Evolutionary conservation across 2,329 filamentous ascomycete species (phyloP).

Genomic region (Gyromitra esculenta): DNA sequence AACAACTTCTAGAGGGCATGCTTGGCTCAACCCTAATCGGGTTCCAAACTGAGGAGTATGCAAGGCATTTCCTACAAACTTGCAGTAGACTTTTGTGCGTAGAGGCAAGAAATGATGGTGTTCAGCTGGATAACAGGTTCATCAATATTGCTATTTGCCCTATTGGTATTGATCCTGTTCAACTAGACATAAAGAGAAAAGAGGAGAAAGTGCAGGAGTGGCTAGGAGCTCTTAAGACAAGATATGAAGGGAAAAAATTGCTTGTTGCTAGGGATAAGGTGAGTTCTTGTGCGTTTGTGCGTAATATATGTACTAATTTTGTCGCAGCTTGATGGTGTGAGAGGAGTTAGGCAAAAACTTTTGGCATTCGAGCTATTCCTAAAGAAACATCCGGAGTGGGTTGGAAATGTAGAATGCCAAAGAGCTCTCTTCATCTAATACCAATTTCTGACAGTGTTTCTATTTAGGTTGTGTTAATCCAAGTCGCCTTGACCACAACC

Average conservation of each 20-base stretch:
- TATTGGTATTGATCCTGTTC: conserved; percentile 89
- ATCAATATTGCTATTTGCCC: conserved; percentile 85
- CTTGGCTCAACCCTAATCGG: conserved; percentile 90
- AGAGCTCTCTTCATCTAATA: neutral
- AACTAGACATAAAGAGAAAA: conserved; percentile 75
- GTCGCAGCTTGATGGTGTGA: conserved; percentile 77
- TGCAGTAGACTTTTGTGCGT: conserved; percentile 91
- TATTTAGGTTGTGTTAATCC: conserved; percentile 81
- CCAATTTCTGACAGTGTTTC: conserved; percentile 17
- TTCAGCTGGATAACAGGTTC: conserved; percentile 91
- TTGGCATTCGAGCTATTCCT: conserved; percentile 92
- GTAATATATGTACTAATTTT: conserved; percentile 25
- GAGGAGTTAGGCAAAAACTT: conserved; percentile 92
- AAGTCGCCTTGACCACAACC: conserved; percentile 89
- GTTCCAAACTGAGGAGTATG: conserved; percentile 94
- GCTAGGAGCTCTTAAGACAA: conserved; percentile 80
- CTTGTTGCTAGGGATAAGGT: conserved; percentile 91
- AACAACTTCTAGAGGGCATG: conserved; percentile 88
- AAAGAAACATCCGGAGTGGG: conserved; percentile 91
- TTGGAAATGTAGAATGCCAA: conserved; percentile 68
- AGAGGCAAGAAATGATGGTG: conserved; percentile 85
- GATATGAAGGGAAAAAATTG: conserved; percentile 86
- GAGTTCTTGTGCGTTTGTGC: neutral
- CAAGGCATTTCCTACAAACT: conserved; percentile 92
- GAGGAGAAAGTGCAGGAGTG: conserved; percentile 79